Conservation (phyloP, 495 filamentous ascomycete species). For the Penicillium fimorum region DNA sequence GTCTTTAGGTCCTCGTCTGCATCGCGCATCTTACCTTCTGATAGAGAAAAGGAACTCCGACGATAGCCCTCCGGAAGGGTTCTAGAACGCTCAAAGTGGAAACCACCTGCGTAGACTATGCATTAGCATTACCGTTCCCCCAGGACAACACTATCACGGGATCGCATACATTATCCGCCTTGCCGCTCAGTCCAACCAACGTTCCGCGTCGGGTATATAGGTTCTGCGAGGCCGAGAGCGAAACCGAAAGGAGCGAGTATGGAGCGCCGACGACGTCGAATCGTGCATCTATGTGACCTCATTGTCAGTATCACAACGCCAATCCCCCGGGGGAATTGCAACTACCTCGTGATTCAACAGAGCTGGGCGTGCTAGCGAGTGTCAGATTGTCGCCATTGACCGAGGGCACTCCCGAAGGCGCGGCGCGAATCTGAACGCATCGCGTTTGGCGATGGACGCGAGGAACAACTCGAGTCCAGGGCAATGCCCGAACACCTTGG, state of each 20-base stretch:
- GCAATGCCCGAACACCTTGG: slow-evolving; percentile 40
- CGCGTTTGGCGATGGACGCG: slow-evolving; percentile 34
- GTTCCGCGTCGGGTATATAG: slow-evolving; percentile 90
- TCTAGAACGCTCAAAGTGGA: slow-evolving; percentile 86
- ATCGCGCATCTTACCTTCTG: slow-evolving; percentile 55
- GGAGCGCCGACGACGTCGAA: slow-evolving; percentile 91
- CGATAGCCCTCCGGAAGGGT: slow-evolving; percentile 70
- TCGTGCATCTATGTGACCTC: slow-evolving; percentile 65
- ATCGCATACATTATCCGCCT: slow-evolving; percentile 75
- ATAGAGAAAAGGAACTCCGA: slow-evolving; percentile 92
- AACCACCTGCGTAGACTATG: slow-evolving; percentile 51
- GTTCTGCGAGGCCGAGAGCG: slow-evolving; percentile 86
- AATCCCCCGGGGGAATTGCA: background rate
- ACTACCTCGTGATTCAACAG: slow-evolving; percentile 44
- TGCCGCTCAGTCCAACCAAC: slow-evolving; percentile 83
- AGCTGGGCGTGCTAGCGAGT: slow-evolving; percentile 39
- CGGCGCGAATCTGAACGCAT: slow-evolving; percentile 46
- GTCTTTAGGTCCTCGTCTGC: background rate
- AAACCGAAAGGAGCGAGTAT: slow-evolving; percentile 88
- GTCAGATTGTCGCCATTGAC: slow-evolving; percentile 41
- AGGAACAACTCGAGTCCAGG: slow-evolving; percentile 39
- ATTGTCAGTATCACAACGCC: background rate
- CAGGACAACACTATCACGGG: background rate
- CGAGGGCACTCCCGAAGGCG: slow-evolving; percentile 38
- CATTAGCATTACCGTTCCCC: background rate